Evolutionary conservation across 1,139 yeast genomes (phyloP).

Genomic region (Sugiyamaella novakii): DNA sequence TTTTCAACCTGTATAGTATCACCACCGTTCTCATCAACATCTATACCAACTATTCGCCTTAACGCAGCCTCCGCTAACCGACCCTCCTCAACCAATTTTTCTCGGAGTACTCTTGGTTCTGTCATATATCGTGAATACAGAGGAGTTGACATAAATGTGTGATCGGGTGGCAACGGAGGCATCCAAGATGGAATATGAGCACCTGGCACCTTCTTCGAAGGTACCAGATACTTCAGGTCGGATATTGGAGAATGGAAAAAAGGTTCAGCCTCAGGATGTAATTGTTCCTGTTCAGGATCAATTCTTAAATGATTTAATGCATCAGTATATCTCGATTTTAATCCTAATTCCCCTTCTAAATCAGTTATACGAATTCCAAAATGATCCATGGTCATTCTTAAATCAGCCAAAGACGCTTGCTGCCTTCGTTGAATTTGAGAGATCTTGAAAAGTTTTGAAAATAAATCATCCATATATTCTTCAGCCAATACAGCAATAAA

Average conservation of each 20-base stretch:
- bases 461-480: constrained; percentile 53
- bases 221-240: constrained; percentile 33
- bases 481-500: constrained; percentile 46
- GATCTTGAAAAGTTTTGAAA: constrained; percentile 53
- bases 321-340: constrained; percentile 31
- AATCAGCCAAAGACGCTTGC: constrained; percentile 60
- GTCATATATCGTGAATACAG: constrained; percentile 62
- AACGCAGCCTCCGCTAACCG: constrained; percentile 77
- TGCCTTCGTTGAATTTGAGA: constrained; percentile 71
- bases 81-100: constrained; percentile 76
- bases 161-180: constrained; percentile 90
- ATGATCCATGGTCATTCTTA: constrained; percentile 52
- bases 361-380: constrained; percentile 50
- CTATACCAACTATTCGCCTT: constrained; percentile 43
- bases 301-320: constrained; percentile 34
- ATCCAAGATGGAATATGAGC: constrained; percentile 69
- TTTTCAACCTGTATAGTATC: constrained; percentile 10
- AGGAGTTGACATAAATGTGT: constrained; percentile 81
- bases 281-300: constrained; percentile 35
- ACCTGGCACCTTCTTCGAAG: constrained; percentile 55
- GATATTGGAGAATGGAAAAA: constrained; percentile 36
- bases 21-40: constrained; percentile 27
- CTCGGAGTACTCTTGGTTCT: constrained; percentile 70
- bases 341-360: constrained; percentile 49
- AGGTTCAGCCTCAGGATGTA: constrained; percentile 29